Percentiles rank a stretch among this genome's conserved stretches.
phyloP scores from a whole-genome alignment of 768 basidiomycete species.

The Tulasnella sp. region DNA sequence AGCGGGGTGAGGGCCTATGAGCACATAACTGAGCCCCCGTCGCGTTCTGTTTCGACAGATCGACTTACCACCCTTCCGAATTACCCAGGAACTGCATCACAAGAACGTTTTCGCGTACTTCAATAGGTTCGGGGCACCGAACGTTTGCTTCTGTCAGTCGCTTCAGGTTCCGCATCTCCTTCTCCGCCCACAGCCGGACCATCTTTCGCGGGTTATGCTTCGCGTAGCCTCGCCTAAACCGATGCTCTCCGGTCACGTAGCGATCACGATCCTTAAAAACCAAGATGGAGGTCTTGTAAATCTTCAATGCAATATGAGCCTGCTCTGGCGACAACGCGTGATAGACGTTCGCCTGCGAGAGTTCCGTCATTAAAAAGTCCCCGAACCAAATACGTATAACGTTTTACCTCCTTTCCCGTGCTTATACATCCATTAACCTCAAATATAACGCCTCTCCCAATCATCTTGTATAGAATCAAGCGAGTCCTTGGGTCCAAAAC shows the following conservation, averaged over 20 bases:
- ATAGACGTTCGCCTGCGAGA: slow-evolving; percentile 83
- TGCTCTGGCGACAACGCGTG: slow-evolving; percentile 55
- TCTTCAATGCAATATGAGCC: slow-evolving; percentile 79
- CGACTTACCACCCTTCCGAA: slow-evolving; percentile 67
- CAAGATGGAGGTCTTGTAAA: slow-evolving; percentile 97
- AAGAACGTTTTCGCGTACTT: slow-evolving; percentile 92
- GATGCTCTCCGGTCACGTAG: slow-evolving; percentile 90
- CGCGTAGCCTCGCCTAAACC: slow-evolving; percentile 84
- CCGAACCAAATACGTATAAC: not conserved
- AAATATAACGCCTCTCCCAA: slow-evolving; percentile 74
- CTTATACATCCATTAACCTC: slow-evolving; percentile 94
- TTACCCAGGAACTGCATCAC: slow-evolving; percentile 91
- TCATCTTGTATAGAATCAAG: slow-evolving; percentile 92
- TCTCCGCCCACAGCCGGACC: slow-evolving; percentile 98
- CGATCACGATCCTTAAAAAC: slow-evolving; percentile 96
- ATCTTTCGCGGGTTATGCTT: slow-evolving; percentile 94
- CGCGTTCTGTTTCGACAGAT: slow-evolving; percentile 1
- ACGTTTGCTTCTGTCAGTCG: slow-evolving; percentile 76
- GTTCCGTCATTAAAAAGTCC: not conserved
- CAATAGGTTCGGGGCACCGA: slow-evolving; percentile 75
- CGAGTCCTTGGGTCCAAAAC: slow-evolving; percentile 94
- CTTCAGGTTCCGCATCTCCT: slow-evolving; percentile 94
- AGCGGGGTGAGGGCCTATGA: slow-evolving; percentile 75
- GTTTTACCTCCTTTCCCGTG: slow-evolving; percentile 87
- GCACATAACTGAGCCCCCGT: no score